Percentiles rank a stretch among this genome's conserved stretches.
Conservation (phyloP, 345 rosid species). For the Gossypium sturtianum region DNA sequence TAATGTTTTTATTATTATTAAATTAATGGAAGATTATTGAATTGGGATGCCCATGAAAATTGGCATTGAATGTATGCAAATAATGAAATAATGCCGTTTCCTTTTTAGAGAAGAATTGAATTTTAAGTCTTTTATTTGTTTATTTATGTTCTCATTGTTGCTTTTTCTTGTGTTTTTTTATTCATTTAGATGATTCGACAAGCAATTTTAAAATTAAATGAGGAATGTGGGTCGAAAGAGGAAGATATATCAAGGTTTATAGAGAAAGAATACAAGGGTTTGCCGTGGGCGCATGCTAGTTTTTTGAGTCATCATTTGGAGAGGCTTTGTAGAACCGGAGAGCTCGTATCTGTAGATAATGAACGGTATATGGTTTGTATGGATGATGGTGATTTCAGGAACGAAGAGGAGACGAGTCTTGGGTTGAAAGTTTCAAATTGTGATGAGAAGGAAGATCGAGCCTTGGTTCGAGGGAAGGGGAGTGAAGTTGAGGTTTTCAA, state of each 20-base stretch:
- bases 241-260: slow-evolving; percentile 21
- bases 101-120: background rate
- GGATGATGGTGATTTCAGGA: background rate
- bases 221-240: slow-evolving; percentile 21
- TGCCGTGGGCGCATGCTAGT: slow-evolving; percentile 29
- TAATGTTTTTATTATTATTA: background rate
- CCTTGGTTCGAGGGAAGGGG: background rate
- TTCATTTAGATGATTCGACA: slow-evolving; percentile 27
- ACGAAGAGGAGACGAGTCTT: background rate
- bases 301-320: slow-evolving; percentile 35
- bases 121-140: background rate
- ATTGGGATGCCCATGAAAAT: background rate
- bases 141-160: background rate
- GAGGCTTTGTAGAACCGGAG: slow-evolving; percentile 19
- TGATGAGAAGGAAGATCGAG: background rate
- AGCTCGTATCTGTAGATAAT: background rate
- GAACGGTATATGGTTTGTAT: slow-evolving; percentile 11
- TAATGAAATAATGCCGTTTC: background rate
- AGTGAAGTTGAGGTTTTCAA: background rate
- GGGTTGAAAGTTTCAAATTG: background rate
- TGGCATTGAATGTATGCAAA: too few relatives aligned
- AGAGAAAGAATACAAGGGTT: slow-evolving; percentile 18
- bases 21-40: background rate
- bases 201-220: slow-evolving; percentile 24
- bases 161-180: background rate